Base-by-base conservation (phyloP, 768 basidiomycete species). In the Fibroporia radiculosa region DNA sequence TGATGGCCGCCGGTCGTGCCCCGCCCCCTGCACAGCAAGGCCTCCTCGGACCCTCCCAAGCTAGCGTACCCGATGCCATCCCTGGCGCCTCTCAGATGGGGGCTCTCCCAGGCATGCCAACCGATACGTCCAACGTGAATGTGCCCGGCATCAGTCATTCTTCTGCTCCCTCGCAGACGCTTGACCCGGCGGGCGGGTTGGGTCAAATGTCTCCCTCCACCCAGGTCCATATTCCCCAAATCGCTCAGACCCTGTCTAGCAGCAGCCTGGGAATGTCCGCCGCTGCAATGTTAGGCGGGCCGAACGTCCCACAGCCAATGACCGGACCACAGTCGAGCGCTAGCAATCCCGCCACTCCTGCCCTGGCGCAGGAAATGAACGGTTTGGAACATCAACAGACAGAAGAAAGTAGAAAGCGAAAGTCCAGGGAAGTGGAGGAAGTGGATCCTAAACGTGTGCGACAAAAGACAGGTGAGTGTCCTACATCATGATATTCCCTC, bases 391-490 rank as follows among this genome's bases (percentile, higher is more conserved):
- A 77, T 40, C 84, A 87, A 42, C 70, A 70, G 48, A 84, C 86
- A 44, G 51, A 61, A n/a, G 78, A 81, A 45, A 75, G 72, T 14
- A 69, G 79, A 50, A 91, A 90, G 60, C 73, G 87, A 49, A 88
- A 87, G 61, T 65, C 82, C 50, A 79, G 80, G 38, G 69, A 57
- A 22, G 41, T 71, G 14, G 80, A 79, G 42, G 83, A 84, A 47
- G 64, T 63, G 23, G 82, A 85, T 37, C 71, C 65, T 37, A 91
- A 91, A 61, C 75, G 87, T 54, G 78, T 65, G 39, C 74, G 83
- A 54, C 74, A 80, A 62, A 88, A 80, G 66, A 85, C 73, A 54
- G 84, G 87, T 84, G 50, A 60, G 77, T 58, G 19, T 35, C 16
- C 34, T 7, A 35, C 16, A 19, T 12, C 13, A 19, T 18, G 8